These are phyloP conservation scores for Colletotrichum sp. DNA, from an alignment of 2,329 filamentous ascomycete species.

Conservation along the genomic window DNA sequence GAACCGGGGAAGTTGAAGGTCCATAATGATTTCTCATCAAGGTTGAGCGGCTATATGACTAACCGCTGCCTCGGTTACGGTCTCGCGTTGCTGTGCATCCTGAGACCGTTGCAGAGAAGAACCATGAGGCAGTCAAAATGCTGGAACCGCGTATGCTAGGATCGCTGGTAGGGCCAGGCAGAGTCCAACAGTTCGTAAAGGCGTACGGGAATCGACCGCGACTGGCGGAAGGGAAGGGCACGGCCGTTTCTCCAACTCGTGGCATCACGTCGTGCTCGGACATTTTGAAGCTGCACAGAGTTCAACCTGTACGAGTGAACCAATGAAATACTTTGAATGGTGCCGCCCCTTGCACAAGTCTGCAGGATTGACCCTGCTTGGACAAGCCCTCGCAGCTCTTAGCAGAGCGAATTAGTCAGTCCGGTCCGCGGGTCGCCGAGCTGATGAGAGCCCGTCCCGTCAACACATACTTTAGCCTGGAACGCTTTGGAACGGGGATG, in stretches of 20 bases:
- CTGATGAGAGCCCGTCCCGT: not conserved
- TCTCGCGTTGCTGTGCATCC: not conserved
- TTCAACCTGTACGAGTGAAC: not conserved
- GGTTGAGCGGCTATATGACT: not conserved
- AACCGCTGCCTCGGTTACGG: not conserved
- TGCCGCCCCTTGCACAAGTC: not conserved
- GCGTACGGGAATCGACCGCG: not conserved
- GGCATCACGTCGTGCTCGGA: not conserved
- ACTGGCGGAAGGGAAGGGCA: not conserved
- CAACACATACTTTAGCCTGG: conserved; percentile 10
- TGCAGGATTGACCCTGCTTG: not conserved
- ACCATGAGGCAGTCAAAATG: not conserved
- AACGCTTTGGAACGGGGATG: conserved; percentile 28
- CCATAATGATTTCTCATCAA: not conserved
- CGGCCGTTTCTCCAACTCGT: not conserved
- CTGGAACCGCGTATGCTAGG: not conserved
- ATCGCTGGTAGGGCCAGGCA: not conserved
- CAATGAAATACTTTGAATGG: not conserved
- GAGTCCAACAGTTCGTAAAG: not conserved
- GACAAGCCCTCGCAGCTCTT: not conserved
- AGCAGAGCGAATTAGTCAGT: not conserved
- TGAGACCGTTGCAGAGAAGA: not conserved
- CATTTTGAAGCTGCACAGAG: not conserved
- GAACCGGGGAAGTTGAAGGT: not conserved
- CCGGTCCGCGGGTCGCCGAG: not conserved